Evolutionary conservation across 176 grass and related monocot species (phyloP).

Genomic region (Neostapfia colusana): DNA sequence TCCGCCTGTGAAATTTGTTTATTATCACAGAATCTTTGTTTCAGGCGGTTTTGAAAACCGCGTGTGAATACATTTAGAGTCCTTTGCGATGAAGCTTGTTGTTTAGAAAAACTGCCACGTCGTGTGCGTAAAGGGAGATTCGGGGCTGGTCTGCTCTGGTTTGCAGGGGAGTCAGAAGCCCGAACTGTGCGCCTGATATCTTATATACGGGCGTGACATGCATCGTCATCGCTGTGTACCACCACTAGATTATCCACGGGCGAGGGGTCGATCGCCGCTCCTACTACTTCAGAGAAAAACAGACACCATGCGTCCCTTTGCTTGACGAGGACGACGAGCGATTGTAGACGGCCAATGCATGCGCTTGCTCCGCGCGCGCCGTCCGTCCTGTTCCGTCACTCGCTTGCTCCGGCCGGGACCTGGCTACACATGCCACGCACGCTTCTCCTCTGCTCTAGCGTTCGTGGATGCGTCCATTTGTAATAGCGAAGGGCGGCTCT

Average conservation of each 20-base stretch:
- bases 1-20: too few relatives aligned
- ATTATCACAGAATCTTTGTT: too few relatives aligned
- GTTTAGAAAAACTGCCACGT: too few relatives aligned
- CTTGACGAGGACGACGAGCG: constrained; percentile 7
- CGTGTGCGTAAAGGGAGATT: too few relatives aligned
- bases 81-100: too few relatives aligned
- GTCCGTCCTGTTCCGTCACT: constrained; percentile 1
- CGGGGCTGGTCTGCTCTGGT: too few relatives aligned
- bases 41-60: too few relatives aligned
- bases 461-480: constrained; percentile 10
- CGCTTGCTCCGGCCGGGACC: constrained; percentile 18
- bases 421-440: not conserved
- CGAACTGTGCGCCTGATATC: too few relatives aligned
- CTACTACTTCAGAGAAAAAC: not conserved
- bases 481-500: constrained; percentile 20
- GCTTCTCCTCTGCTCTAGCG: not conserved
- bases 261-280: not conserved
- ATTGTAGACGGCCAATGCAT: not conserved
- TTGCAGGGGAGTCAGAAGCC: too few relatives aligned
- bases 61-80: too few relatives aligned
- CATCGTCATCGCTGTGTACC: too few relatives aligned
- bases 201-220: too few relatives aligned
- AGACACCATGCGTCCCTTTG: not conserved
- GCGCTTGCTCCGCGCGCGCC: not conserved
- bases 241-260: not conserved